Evolutionary conservation across 2,329 filamentous ascomycete species (phyloP), one percentile per base, ranked within the genome.

Genomic region (Fusarium poae): DNA sequence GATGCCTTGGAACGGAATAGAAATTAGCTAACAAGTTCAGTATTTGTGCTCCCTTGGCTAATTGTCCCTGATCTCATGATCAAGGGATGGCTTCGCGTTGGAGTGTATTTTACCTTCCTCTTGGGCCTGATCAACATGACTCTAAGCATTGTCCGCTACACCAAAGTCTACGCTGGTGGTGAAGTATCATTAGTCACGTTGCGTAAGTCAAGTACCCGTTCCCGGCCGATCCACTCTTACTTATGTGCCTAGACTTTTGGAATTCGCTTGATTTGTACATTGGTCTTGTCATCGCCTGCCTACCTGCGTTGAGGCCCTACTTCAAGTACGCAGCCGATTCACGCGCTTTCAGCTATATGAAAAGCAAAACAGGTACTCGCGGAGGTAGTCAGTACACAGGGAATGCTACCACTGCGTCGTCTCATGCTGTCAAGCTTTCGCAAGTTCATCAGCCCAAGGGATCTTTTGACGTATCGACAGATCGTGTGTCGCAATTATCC

Each of bases 261-360:
- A 57, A 52, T 0, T 56, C 64, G 0, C 9, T 68, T 16, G 64
- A 68, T 8, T 6, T 56, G 3, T 65, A 68, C 6, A 59, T 68
- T 3, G 64, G 64, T 6, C 35, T 68, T 1, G 59, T 68, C 8
- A 61, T 68, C 4, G 50, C 65, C 1, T 68, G 65, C 23, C 34
- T 68, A 2, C 65, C 65, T 1, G 57, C 65, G 1, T 11, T 68
- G 5, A 50, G 65, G 2, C 65, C 65, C 7, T 68, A 68, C 23
- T 68, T 68, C 27, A 67, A 62, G 23, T 65, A 67, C 20, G 64
- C 62, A 6, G 18, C 64, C 2, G 59, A 67, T 20, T 67, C 64
- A 7, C 64, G 57, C 20, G 62, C 57, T 2, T 67, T 67, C 23
- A 63, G 4, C 11, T 65, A 65, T 9, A 12, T 65, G 35, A 58